A percentile compares a stretch with the other conserved stretches of the same genome.
Conservation (phyloP, 1,139 yeast genomes). For the Yamadazyma oceani region DNA sequence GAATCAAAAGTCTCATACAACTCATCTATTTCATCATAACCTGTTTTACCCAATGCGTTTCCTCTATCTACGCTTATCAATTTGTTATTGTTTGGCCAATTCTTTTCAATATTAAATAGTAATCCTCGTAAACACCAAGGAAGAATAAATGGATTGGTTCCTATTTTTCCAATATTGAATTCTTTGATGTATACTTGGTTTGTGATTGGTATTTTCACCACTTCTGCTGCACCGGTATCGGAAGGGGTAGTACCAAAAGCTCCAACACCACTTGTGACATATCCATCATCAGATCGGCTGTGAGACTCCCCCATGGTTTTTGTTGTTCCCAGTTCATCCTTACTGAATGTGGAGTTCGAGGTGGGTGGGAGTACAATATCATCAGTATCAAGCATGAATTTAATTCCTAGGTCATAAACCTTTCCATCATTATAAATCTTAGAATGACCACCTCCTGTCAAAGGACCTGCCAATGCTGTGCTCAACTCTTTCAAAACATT, state of each 20-base stretch:
- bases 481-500: slow-evolving; percentile 82
- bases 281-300: slow-evolving; percentile 10
- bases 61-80: slow-evolving; percentile 27
- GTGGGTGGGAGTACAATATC: slow-evolving; percentile 48
- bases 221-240: slow-evolving; percentile 12
- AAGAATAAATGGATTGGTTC: slow-evolving; percentile 76
- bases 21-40: slow-evolving; percentile 54
- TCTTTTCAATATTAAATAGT: slow-evolving; percentile 61
- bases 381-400: slow-evolving; percentile 74
- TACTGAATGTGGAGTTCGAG: slow-evolving; percentile 10
- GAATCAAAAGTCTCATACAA: slow-evolving; percentile 70
- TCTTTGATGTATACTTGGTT: slow-evolving; percentile 60
- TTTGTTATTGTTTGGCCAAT: slow-evolving; percentile 42
- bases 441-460: slow-evolving; percentile 95
- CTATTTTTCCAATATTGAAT: slow-evolving; percentile 59
- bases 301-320: slow-evolving; percentile 1
- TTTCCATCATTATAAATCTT: slow-evolving; percentile 80
- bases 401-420: slow-evolving; percentile 79
- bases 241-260: slow-evolving; percentile 17
- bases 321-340: not conserved
- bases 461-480: slow-evolving; percentile 78
- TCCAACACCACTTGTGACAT: slow-evolving; percentile 24
- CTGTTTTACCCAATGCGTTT: slow-evolving; percentile 31
- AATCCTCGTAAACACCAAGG: slow-evolving; percentile 94
- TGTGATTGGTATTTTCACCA: slow-evolving; percentile 27